Percentiles rank a stretch among this genome's conserved stretches.
These are phyloP conservation scores for Tricharina praecox DNA, from an alignment of 495 filamentous ascomycete genomes.

Conservation along the genomic window DNA sequence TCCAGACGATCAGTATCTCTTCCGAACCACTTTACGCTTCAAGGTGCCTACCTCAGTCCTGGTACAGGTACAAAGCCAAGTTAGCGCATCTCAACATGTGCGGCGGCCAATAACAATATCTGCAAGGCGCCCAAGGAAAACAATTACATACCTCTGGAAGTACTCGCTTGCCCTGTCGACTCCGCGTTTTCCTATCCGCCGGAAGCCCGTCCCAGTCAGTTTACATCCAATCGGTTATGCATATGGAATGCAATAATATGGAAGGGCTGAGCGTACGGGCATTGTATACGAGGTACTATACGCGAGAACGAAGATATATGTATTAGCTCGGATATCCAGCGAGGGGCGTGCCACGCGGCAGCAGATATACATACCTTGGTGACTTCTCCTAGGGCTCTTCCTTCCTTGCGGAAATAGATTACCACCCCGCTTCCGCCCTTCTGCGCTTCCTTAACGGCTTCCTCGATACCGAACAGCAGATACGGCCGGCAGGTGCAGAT, in stretches of 20 bases:
- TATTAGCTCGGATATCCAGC: constrained; percentile 20
- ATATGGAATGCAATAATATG: constrained; percentile 6
- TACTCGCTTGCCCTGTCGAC: constrained; percentile 87
- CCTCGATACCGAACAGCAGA: constrained; percentile 88
- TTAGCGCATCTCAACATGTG: too few relatives aligned
- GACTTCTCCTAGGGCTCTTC: constrained; percentile 86
- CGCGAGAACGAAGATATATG: constrained; percentile 3
- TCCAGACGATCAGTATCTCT: not conserved
- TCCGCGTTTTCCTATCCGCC: constrained; percentile 41
- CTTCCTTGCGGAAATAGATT: constrained; percentile 98
- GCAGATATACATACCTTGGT: constrained; percentile 48
- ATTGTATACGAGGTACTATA: constrained; percentile 77
- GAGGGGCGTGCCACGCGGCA: not conserved
- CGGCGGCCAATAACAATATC: not conserved
- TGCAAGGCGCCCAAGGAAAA: not conserved
- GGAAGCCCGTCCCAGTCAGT: constrained; percentile 14
- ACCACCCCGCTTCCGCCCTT: constrained; percentile 88
- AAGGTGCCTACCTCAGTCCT: constrained; percentile 4
- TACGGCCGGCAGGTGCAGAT: constrained; percentile 98
- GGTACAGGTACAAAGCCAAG: too few relatives aligned
- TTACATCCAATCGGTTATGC: not conserved
- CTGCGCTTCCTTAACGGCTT: constrained; percentile 93
- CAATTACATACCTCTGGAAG: constrained; percentile 55
- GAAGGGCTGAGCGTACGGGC: constrained; percentile 40
- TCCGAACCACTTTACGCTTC: not conserved